A percentile compares a stretch with the other conserved stretches of the same genome.
Evolutionary conservation across 1,284 basidiomycete genomes (phyloP).

Genomic region (Papiliotrema fonsecae): DNA sequence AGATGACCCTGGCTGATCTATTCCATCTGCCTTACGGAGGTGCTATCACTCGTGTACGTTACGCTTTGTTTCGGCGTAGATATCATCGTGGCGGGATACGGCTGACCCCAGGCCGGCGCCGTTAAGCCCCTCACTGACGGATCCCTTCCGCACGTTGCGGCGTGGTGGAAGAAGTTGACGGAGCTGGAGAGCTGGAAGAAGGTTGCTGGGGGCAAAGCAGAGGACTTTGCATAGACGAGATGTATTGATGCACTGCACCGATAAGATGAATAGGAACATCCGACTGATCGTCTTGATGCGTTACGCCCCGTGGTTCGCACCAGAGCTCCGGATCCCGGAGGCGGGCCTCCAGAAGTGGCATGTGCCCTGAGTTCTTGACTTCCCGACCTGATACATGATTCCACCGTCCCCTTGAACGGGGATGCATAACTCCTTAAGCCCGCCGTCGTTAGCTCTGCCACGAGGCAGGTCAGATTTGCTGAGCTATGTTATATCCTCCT

Average conservation of each 20-base stretch:
- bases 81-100: not conserved
- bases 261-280: not conserved
- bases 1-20: conserved; percentile 56
- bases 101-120: not conserved
- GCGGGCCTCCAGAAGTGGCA: too few relatives aligned
- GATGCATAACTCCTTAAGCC: too few relatives aligned
- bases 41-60: too few relatives aligned
- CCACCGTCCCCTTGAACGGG: too few relatives aligned
- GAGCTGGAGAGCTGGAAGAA: not conserved
- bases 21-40: conserved; percentile 55
- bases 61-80: conserved; percentile 31
- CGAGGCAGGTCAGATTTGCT: too few relatives aligned
- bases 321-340: too few relatives aligned
- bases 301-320: too few relatives aligned
- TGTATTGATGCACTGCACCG: not conserved
- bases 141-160: conserved; percentile 7
- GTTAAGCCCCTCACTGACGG: conserved; percentile 6
- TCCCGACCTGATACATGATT: too few relatives aligned
- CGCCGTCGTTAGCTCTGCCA: too few relatives aligned
- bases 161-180: conserved; percentile 10
- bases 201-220: not conserved
- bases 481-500: too few relatives aligned
- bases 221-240: not conserved
- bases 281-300: not conserved
- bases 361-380: too few relatives aligned